phyloP scores from a whole-genome alignment of 176 grass and related monocot species.

The Phyllostachys edulis region DNA sequence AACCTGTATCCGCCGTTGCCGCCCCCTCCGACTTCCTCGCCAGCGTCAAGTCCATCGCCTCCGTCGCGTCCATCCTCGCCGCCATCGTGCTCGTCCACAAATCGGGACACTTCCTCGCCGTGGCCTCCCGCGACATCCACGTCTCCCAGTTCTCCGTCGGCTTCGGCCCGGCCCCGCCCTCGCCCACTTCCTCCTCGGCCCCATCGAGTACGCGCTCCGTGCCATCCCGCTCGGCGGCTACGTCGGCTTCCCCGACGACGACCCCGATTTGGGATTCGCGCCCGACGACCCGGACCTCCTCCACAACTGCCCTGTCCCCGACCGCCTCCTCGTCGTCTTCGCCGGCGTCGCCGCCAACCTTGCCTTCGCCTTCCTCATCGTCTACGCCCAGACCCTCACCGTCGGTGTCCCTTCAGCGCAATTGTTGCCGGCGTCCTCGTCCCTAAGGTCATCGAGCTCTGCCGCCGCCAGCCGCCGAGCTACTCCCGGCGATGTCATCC shows the following conservation, averaged over 20 bases:
- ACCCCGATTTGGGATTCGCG: conserved; percentile 68
- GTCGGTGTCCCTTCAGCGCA: no score
- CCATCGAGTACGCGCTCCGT: conserved; percentile 90
- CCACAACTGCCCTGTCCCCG: conserved; percentile 80
- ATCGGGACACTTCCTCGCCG: conserved; percentile 84
- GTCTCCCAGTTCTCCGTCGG: conserved; percentile 93
- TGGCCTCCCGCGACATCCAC: conserved; percentile 73
- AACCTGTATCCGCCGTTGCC: conserved; percentile 9
- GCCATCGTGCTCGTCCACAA: conserved; percentile 91
- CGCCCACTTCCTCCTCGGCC: conserved; percentile 60
- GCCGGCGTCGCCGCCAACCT: conserved; percentile 87
- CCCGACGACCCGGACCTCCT: conserved; percentile 90
- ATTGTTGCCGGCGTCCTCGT: conserved; percentile 84
- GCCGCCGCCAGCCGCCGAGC: conserved; percentile 63
- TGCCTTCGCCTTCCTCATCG: conserved; percentile 79
- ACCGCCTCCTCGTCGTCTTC: conserved; percentile 85
- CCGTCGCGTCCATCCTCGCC: conserved; percentile 81
- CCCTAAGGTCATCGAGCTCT: conserved; percentile 69
- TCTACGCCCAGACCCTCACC: conserved; percentile 73
- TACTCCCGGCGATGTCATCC: conserved; percentile 76
- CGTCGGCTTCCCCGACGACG: conserved; percentile 97
- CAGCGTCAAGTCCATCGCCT: conserved; percentile 57
- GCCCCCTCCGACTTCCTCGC: conserved; percentile 38
- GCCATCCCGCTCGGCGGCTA: conserved; percentile 92
- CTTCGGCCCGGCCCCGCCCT: conserved; percentile 84